Conservation (phyloP, 1,284 basidiomycete genomes). For the Cystobasidium pallidum region DNA sequence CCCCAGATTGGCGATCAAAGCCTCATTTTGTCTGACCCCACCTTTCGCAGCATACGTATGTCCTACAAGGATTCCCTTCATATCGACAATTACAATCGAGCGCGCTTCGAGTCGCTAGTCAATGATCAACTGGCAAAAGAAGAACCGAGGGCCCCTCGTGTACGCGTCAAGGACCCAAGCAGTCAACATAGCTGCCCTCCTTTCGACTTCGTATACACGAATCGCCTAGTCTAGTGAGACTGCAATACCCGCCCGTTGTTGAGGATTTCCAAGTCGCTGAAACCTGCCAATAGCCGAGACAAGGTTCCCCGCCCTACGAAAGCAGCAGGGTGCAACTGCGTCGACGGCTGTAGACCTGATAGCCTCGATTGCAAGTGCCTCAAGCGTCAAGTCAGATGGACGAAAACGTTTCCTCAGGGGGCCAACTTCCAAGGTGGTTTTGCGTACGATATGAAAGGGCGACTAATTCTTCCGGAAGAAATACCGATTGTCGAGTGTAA, state of each 20-base stretch:
- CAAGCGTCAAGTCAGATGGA: slow-evolving; percentile 25
- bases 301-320: slow-evolving; percentile 21
- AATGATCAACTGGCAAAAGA: slow-evolving; percentile 30
- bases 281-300: slow-evolving; percentile 2
- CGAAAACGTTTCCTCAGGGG: neutral
- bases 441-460: slow-evolving; percentile 32
- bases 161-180: slow-evolving; percentile 18
- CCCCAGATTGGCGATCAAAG: neutral
- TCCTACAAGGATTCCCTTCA: neutral
- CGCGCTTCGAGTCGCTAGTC: slow-evolving; percentile 6
- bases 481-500: slow-evolving; percentile 37
- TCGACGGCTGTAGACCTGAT: slow-evolving; percentile 32
- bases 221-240: slow-evolving; percentile 36
- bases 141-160: slow-evolving; percentile 27
- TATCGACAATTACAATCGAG: slow-evolving; percentile 13
- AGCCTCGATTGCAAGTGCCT: slow-evolving; percentile 10
- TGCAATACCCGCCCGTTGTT: neutral
- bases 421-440: slow-evolving; percentile 4
- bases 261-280: neutral
- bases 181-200: slow-evolving; percentile 19
- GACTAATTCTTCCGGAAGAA: slow-evolving; percentile 12
- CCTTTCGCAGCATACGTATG: neutral
- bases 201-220: slow-evolving; percentile 32
- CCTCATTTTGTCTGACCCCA: neutral
- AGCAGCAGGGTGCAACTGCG: slow-evolving; percentile 14